Evolutionary conservation across 2,329 filamentous ascomycete genomes (phyloP).

Genomic region (Zarea fungicola): DNA sequence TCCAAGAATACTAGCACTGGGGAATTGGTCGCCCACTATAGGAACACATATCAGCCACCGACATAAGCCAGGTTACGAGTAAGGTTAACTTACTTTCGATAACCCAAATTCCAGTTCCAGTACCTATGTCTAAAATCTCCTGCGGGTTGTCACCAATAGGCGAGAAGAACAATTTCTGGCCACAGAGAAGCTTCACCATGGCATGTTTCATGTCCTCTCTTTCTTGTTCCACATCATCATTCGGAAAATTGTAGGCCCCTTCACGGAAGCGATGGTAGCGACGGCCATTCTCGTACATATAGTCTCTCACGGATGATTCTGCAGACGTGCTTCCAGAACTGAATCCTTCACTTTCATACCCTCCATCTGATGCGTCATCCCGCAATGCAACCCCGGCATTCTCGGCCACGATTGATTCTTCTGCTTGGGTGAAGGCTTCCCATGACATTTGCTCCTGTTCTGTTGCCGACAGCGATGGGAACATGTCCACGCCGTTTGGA

Average conservation of each 20-base stretch:
- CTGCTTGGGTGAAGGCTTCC: slow-evolving; percentile 32
- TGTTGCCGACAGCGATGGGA: slow-evolving; percentile 28
- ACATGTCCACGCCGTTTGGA: slow-evolving; percentile 33
- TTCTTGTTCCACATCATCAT: slow-evolving; percentile 56
- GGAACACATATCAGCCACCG: slow-evolving; percentile 13
- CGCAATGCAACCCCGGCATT: slow-evolving; percentile 22
- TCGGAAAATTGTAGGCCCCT: slow-evolving; percentile 53
- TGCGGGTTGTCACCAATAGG: slow-evolving; percentile 43
- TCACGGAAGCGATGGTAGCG: slow-evolving; percentile 53
- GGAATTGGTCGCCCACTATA: slow-evolving; percentile 42
- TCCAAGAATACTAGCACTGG: slow-evolving; percentile 38
- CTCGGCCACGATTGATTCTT: slow-evolving; percentile 32
- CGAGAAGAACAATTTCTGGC: slow-evolving; percentile 45
- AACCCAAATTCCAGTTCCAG: slow-evolving; percentile 55
- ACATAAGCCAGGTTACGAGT: background rate
- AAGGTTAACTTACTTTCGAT: slow-evolving; percentile 40
- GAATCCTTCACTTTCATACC: slow-evolving; percentile 32
- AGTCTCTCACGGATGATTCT: slow-evolving; percentile 41
- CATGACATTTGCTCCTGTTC: slow-evolving; percentile 32
- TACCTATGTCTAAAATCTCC: slow-evolving; percentile 52
- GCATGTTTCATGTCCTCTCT: slow-evolving; percentile 53
- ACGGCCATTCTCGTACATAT: slow-evolving; percentile 52
- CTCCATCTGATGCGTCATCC: slow-evolving; percentile 27
- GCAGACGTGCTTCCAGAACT: slow-evolving; percentile 34
- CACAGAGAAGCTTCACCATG: slow-evolving; percentile 45